These are phyloP conservation scores for Pseudotsuga menziesii DNA, from an alignment of 75 land plant genomes.

Conservation along the genomic window DNA sequence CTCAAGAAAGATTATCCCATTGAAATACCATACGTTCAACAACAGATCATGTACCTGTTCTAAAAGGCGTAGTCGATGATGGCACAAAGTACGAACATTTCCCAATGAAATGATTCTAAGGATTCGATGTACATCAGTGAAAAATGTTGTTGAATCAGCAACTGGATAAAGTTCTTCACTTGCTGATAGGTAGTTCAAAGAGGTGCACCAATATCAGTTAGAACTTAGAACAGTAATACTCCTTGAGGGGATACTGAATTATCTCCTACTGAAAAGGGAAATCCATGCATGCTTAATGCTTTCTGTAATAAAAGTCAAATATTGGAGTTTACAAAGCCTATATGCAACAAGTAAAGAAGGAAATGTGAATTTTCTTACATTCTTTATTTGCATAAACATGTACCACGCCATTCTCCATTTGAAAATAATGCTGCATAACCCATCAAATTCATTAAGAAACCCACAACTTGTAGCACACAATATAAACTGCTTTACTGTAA, in stretches of 20 bases:
- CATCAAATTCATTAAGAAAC: not conserved
- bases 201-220: not conserved
- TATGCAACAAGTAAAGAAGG: not conserved
- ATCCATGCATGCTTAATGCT: not conserved
- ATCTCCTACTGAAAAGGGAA: not conserved
- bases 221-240: slow-evolving; percentile 1
- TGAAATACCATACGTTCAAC: not conserved
- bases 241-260: too few relatives aligned
- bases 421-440: slow-evolving; percentile 71
- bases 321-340: not conserved
- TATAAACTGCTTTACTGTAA: not conserved
- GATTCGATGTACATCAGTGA: slow-evolving; percentile 90
- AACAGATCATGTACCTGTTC: slow-evolving; percentile 56
- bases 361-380: slow-evolving; percentile 32
- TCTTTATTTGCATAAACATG: slow-evolving; percentile 78
- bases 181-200: slow-evolving; percentile 31
- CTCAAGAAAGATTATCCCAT: not conserved
- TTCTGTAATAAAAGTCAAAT: not conserved
- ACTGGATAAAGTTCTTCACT: slow-evolving; percentile 80
- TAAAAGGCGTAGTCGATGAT: slow-evolving; percentile 73
- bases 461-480: not conserved
- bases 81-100: slow-evolving; percentile 88
- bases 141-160: slow-evolving; percentile 89
- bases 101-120: slow-evolving; percentile 75
- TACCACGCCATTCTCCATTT: slow-evolving; percentile 94